Evolutionary conservation across 495 filamentous ascomycete species (phyloP).

Genomic region (Clohesyomyces aquaticus): DNA sequence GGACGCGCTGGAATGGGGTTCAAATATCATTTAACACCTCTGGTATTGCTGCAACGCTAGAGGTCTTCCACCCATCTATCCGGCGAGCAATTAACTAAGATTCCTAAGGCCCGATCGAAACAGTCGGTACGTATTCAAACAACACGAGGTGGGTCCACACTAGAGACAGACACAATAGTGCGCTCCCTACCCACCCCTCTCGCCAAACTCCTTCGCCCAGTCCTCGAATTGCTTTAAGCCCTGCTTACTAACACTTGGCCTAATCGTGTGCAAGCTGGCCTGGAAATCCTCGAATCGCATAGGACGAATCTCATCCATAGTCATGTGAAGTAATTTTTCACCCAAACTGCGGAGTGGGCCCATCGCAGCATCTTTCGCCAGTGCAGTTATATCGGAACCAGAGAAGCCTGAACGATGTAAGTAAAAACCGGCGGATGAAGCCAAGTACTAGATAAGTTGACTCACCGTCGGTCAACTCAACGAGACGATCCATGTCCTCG

Average conservation of each 20-base stretch:
- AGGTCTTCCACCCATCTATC: too few relatives aligned
- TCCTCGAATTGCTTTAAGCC: slow-evolving; percentile 88
- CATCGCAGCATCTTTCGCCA: slow-evolving; percentile 99
- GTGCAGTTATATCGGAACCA: slow-evolving; percentile 93
- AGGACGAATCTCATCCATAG: slow-evolving; percentile 89
- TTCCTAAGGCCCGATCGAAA: too few relatives aligned
- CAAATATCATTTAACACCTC: too few relatives aligned
- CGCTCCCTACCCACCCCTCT: slow-evolving; percentile 68
- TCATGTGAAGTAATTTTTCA: slow-evolving; percentile 85
- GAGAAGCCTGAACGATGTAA: slow-evolving; percentile 84
- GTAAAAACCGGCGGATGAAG: too few relatives aligned
- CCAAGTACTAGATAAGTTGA: slow-evolving; percentile 45
- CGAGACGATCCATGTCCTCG: slow-evolving; percentile 73
- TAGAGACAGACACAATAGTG: background rate
- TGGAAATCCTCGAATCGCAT: slow-evolving; percentile 85
- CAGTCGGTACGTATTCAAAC: too few relatives aligned
- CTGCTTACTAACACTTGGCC: slow-evolving; percentile 85
- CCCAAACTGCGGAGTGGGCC: slow-evolving; percentile 90
- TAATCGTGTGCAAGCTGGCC: slow-evolving; percentile 79
- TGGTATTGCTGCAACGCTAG: too few relatives aligned
- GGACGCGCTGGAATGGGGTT: too few relatives aligned
- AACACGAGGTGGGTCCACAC: background rate
- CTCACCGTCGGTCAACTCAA: slow-evolving; percentile 89
- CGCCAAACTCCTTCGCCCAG: slow-evolving; percentile 92
- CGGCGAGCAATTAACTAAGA: too few relatives aligned